These are phyloP conservation scores for Metschnikowia drakensbergensis DNA, from an alignment of 805 yeast species.

Conservation along the genomic window DNA sequence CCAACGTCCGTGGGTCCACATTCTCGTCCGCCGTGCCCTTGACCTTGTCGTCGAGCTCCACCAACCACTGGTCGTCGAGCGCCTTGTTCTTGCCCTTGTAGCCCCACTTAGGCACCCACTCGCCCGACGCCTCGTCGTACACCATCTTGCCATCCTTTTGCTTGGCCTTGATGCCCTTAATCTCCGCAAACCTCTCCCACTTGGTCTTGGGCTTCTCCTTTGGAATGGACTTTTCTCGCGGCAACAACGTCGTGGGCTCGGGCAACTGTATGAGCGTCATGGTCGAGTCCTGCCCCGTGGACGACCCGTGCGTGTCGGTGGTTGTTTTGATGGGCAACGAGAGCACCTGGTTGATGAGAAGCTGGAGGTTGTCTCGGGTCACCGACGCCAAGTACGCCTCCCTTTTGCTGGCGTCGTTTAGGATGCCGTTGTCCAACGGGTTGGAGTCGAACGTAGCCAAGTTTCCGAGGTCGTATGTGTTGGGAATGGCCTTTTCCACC, in stretches of 20 bases:
- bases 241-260: slow-evolving; percentile 72
- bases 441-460: slow-evolving; percentile 86
- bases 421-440: slow-evolving; percentile 64
- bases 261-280: slow-evolving; percentile 85
- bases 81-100: slow-evolving; percentile 89
- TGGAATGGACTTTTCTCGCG: slow-evolving; percentile 95
- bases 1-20: slow-evolving; percentile 81
- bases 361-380: slow-evolving; percentile 90
- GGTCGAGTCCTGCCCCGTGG: slow-evolving; percentile 63
- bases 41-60: slow-evolving; percentile 80
- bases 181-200: slow-evolving; percentile 96
- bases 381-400: slow-evolving; percentile 61
- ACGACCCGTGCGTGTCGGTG: slow-evolving; percentile 60
- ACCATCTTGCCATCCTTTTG: slow-evolving; percentile 86
- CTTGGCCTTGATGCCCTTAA: slow-evolving; percentile 90
- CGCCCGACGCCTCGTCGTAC: slow-evolving; percentile 82
- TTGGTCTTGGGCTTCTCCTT: slow-evolving; percentile 87
- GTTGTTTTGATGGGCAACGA: slow-evolving; percentile 88
- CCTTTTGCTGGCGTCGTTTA: slow-evolving; percentile 51
- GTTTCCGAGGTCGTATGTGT: slow-evolving; percentile 84
- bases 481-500: slow-evolving; percentile 90
- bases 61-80: slow-evolving; percentile 89
- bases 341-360: slow-evolving; percentile 83
- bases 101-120: slow-evolving; percentile 99
- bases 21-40: slow-evolving; percentile 52